Conservation (phyloP, 2,329 filamentous ascomycete genomes). For the Claviceps arundinis region DNA sequence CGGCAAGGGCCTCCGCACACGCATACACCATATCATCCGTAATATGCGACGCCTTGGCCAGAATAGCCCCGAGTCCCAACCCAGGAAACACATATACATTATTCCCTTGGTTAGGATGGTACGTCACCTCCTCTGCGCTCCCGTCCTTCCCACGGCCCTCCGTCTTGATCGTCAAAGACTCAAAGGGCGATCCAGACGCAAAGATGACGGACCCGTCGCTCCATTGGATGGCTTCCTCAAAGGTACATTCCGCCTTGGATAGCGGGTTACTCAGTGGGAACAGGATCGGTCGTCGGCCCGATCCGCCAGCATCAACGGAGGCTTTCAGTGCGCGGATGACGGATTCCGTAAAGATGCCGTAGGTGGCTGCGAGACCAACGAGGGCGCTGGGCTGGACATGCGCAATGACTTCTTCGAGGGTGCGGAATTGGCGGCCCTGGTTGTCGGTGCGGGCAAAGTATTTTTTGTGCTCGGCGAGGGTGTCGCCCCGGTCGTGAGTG, state of each 20-base stretch:
- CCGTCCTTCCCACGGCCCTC: constrained; percentile 31
- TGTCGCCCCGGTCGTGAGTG: constrained; percentile 83
- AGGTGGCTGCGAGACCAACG: constrained; percentile 87
- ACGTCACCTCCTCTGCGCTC: constrained; percentile 37
- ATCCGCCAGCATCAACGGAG: constrained; percentile 46
- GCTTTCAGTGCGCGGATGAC: constrained; percentile 61
- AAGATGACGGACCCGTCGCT: constrained; percentile 88
- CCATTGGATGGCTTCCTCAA: constrained; percentile 81
- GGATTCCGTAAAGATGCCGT: constrained; percentile 83
- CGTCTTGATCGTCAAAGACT: constrained; percentile 49
- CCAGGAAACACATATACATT: constrained; percentile 92
- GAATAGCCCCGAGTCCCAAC: constrained; percentile 83
- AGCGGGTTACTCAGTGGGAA: constrained; percentile 96
- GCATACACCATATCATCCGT: constrained; percentile 97
- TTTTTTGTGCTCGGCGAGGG: constrained; percentile 79
- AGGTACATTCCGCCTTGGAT: constrained; percentile 94
- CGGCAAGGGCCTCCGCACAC: constrained; percentile 68
- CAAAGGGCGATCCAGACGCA: constrained; percentile 89
- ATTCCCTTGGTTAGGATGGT: constrained; percentile 75
- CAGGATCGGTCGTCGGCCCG: constrained; percentile 73
- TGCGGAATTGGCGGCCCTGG: constrained; percentile 57
- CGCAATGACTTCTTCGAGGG: constrained; percentile 81
- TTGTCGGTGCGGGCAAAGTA: constrained; percentile 55
- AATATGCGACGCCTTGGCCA: constrained; percentile 73
- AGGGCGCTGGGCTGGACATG: constrained; percentile 91